A percentile compares a stretch with the other conserved stretches of the same genome.
Evolutionary conservation across 108 stramenopile genomes (phyloP).

Genomic region (Nitzschia palea): DNA sequence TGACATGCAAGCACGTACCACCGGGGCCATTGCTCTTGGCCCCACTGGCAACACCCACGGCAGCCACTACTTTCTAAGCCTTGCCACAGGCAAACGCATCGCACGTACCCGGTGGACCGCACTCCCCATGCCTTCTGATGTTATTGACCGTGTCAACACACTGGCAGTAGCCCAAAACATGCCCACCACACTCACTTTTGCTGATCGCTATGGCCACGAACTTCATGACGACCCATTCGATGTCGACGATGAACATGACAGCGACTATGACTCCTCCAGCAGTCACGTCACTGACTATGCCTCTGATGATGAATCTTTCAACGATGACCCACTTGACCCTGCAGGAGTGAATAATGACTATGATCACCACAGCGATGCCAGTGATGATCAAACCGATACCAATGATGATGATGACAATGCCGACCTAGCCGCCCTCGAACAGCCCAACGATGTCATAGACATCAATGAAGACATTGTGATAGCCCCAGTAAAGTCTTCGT

Average conservation of each 20-base stretch:
- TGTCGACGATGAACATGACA: constrained; percentile 3
- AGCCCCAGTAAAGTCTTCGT: too few species aligned
- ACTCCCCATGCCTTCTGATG: constrained; percentile 36
- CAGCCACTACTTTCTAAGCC: constrained; percentile 21
- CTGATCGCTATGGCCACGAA: not conserved
- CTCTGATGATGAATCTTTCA: too few species aligned
- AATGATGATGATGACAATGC: too few species aligned
- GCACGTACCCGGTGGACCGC: constrained; percentile 10
- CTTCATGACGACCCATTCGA: not conserved
- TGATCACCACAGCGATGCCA: too few species aligned
- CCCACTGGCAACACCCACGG: constrained; percentile 48
- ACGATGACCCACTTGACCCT: too few species aligned
- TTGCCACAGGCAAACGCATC: constrained; percentile 19
- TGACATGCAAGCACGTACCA: constrained; percentile 15
- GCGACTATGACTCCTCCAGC: not conserved
- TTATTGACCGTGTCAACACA: constrained; percentile 16
- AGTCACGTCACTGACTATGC: too few species aligned
- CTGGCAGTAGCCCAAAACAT: too few species aligned
- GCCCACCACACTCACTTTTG: not conserved
- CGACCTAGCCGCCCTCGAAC: too few species aligned
- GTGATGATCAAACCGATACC: too few species aligned
- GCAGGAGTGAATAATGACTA: too few species aligned
- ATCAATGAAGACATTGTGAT: too few species aligned
- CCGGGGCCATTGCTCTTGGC: constrained; percentile 30
- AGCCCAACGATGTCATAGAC: too few species aligned